Evolutionary conservation across 2,329 filamentous ascomycete genomes (phyloP).

Genomic region (Exophiala phaeomuriformis): DNA sequence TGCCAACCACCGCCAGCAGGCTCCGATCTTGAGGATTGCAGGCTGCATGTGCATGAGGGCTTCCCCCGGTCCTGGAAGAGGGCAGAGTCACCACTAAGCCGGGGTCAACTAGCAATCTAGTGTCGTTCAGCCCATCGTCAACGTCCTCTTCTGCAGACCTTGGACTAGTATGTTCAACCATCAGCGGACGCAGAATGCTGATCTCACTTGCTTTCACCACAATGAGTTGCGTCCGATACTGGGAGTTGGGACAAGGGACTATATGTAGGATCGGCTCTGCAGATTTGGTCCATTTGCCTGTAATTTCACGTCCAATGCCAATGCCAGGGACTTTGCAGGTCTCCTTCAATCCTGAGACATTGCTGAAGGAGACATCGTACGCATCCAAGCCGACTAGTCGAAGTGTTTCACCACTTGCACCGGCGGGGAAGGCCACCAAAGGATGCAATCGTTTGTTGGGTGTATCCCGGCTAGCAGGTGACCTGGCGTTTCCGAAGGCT

Average conservation of each 20-base stretch:
- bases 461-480: background rate
- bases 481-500: constrained; percentile 12
- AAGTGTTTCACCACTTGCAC: constrained; percentile 4
- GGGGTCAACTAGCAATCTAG: constrained; percentile 35
- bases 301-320: background rate
- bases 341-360: background rate
- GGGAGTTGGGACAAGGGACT: background rate
- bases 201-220: constrained; percentile 16
- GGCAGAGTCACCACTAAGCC: constrained; percentile 42
- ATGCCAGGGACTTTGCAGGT: constrained; percentile 5
- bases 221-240: constrained; percentile 7
- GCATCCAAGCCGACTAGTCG: constrained; percentile 5
- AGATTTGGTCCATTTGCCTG: constrained; percentile 4
- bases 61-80: constrained; percentile 39
- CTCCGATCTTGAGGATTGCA: constrained; percentile 55
- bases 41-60: constrained; percentile 47
- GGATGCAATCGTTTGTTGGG: background rate
- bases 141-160: constrained; percentile 10
- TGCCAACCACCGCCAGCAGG: constrained; percentile 52
- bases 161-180: constrained; percentile 16
- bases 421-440: constrained; percentile 7
- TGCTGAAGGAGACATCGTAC: background rate
- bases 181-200: constrained; percentile 22
- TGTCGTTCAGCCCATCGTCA: background rate
- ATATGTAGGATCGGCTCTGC: constrained; percentile 10